Evolutionary conservation across 257 asterid genomes (phyloP).

Genomic region (Solanum ossicruentum): DNA sequence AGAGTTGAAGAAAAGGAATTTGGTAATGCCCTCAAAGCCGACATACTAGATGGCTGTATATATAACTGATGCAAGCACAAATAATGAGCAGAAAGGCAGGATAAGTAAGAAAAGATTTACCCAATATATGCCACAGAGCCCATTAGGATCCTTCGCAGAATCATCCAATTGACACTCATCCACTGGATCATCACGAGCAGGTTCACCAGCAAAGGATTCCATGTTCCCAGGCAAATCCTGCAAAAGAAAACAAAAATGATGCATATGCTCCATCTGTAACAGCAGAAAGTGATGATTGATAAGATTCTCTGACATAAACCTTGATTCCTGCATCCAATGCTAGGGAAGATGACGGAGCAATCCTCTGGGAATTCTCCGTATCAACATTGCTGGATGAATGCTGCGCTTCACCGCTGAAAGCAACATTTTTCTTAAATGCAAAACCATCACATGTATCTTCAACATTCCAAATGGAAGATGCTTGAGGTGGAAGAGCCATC

Average conservation of each 20-base stretch:
- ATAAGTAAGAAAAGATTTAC: constrained; percentile 27
- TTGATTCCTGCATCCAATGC: constrained; percentile 20
- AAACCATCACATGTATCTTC: constrained; percentile 98
- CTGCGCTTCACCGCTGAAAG: constrained; percentile 18
- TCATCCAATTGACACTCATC: constrained; percentile 33
- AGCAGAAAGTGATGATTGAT: neutral
- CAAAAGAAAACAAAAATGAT: constrained; percentile 4
- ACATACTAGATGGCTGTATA: neutral
- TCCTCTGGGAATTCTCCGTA: constrained; percentile 14
- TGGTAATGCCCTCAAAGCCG: neutral
- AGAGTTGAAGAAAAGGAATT: constrained; percentile 11
- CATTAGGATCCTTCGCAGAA: constrained; percentile 42
- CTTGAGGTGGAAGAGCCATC: constrained; percentile 27
- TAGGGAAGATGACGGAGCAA: constrained; percentile 21
- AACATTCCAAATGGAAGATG: constrained; percentile 79
- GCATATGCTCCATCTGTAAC: neutral
- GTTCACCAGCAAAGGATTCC: constrained; percentile 18
- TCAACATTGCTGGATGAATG: constrained; percentile 14
- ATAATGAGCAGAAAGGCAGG: neutral
- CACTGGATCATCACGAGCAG: constrained; percentile 16
- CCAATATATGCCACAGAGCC: constrained; percentile 76
- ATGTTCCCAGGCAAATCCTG: constrained; percentile 38
- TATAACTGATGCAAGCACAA: neutral
- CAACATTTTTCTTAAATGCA: constrained; percentile 42
- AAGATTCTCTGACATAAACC: constrained; percentile 31